phyloP scores from a whole-genome alignment of 805 yeast species.

The Wickerhamomyces sydowiorum region DNA sequence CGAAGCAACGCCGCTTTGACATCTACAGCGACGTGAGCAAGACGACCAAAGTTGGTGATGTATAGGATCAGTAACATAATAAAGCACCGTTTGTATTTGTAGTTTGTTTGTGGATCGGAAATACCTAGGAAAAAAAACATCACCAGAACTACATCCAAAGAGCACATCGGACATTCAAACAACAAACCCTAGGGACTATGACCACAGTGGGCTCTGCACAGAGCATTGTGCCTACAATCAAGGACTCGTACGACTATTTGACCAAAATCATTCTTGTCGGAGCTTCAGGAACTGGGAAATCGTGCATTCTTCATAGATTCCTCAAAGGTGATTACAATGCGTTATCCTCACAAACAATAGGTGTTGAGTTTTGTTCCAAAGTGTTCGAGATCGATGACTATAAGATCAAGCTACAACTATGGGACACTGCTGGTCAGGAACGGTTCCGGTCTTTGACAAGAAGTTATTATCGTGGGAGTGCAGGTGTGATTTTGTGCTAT shows the following conservation, averaged over 20 bases:
- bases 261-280: constrained; percentile 38
- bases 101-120: no score
- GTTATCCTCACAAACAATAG: constrained; percentile 30
- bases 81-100: no score
- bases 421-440: constrained; percentile 36
- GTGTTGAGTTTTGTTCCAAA: constrained; percentile 33
- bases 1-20: constrained; percentile 63
- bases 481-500: constrained; percentile 31
- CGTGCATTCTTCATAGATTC: constrained; percentile 34
- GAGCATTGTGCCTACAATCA: background rate
- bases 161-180: background rate
- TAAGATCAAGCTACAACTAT: constrained; percentile 22
- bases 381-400: constrained; percentile 18
- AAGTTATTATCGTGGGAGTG: constrained; percentile 31
- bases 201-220: background rate
- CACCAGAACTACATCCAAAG: background rate
- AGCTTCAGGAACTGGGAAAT: constrained; percentile 37
- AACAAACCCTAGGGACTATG: background rate
- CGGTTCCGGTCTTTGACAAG: constrained; percentile 32
- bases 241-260: constrained; percentile 26
- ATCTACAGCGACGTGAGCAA: constrained; percentile 35
- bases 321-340: constrained; percentile 19
- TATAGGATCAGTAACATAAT: background rate
- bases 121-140: no score
- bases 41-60: constrained; percentile 15